Conservation (phyloP, 352 stramenopile genomes). For the Phytopythium montanum region DNA sequence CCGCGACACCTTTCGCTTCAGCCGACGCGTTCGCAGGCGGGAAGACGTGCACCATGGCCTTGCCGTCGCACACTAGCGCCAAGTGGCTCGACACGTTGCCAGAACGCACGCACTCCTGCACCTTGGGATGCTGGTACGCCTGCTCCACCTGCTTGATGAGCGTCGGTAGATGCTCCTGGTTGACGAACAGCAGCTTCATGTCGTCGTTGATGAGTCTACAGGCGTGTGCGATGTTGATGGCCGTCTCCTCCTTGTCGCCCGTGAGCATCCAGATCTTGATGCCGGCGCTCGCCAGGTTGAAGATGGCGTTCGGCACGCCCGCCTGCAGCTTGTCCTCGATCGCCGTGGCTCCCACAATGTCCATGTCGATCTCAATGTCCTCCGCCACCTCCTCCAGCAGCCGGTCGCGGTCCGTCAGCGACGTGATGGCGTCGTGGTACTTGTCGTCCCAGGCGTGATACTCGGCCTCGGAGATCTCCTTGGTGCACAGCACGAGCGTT, state of each 20-base stretch:
- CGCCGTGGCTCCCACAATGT: constrained; percentile 86
- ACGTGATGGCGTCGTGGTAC: constrained; percentile 60
- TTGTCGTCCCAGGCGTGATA: constrained; percentile 61
- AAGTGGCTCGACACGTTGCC: constrained; percentile 45
- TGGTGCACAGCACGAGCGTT: constrained; percentile 72
- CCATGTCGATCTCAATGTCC: constrained; percentile 64
- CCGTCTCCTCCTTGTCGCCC: constrained; percentile 93
- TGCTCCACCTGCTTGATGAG: constrained; percentile 49
- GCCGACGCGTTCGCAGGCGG: constrained; percentile 39
- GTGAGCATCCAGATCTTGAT: constrained; percentile 96
- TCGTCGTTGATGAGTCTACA: constrained; percentile 67
- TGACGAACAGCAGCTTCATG: constrained; percentile 54
- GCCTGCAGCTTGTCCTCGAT: constrained; percentile 94
- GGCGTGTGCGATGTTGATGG: constrained; percentile 91
- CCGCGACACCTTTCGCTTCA: constrained; percentile 28
- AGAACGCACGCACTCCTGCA: constrained; percentile 40
- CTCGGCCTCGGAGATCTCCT: constrained; percentile 48
- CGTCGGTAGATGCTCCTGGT: constrained; percentile 38
- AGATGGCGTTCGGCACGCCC: constrained; percentile 86
- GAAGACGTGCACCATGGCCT: constrained; percentile 71
- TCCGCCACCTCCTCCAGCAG: constrained; percentile 54
- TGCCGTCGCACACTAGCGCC: constrained; percentile 65
- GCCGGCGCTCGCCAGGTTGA: constrained; percentile 80
- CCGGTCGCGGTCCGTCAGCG: constrained; percentile 51
- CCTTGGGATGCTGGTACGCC: constrained; percentile 36